Percentiles rank a stretch among this genome's conserved stretches.
Evolutionary conservation across 805 yeast species (phyloP).

Genomic region (Zygoascus biomembranicola): DNA sequence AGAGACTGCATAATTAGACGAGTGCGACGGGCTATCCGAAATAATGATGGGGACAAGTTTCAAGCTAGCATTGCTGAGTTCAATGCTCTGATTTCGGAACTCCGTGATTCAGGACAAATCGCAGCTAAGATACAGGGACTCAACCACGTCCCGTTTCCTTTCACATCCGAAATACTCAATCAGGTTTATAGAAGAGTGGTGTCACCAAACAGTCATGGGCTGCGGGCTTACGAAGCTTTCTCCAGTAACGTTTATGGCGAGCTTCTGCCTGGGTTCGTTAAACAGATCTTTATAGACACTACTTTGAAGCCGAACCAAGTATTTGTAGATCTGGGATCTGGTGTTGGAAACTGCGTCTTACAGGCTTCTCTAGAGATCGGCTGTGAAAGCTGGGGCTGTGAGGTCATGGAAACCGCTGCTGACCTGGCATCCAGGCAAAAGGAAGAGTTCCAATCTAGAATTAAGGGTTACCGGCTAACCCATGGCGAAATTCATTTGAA

Average conservation of each 20-base stretch:
- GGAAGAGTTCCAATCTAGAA: constrained; percentile 48
- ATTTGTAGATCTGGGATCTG: constrained; percentile 89
- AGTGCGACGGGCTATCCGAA: constrained; percentile 21
- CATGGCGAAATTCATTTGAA: constrained; percentile 52
- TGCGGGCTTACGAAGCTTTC: constrained; percentile 72
- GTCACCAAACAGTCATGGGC: constrained; percentile 57
- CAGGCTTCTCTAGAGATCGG: constrained; percentile 88
- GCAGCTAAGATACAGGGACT: constrained; percentile 25
- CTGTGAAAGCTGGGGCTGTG: constrained; percentile 80
- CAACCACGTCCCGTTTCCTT: constrained; percentile 15
- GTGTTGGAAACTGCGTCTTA: constrained; percentile 85
- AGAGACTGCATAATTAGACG: constrained; percentile 28
- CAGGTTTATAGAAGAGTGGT: constrained; percentile 72
- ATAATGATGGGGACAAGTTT: constrained; percentile 26
- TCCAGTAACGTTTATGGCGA: constrained; percentile 91
- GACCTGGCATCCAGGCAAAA: constrained; percentile 54
- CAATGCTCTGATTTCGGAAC: constrained; percentile 33
- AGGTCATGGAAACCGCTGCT: constrained; percentile 79
- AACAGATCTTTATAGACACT: constrained; percentile 56
- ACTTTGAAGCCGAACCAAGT: constrained; percentile 42
- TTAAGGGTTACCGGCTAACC: constrained; percentile 54
- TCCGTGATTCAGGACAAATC: constrained; percentile 31
- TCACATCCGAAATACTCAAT: constrained; percentile 61
- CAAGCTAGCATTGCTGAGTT: constrained; percentile 34
- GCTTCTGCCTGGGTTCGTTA: constrained; percentile 66